phyloP scores from a whole-genome alignment of 1,284 basidiomycete species.

The Wallemia mellicola region DNA sequence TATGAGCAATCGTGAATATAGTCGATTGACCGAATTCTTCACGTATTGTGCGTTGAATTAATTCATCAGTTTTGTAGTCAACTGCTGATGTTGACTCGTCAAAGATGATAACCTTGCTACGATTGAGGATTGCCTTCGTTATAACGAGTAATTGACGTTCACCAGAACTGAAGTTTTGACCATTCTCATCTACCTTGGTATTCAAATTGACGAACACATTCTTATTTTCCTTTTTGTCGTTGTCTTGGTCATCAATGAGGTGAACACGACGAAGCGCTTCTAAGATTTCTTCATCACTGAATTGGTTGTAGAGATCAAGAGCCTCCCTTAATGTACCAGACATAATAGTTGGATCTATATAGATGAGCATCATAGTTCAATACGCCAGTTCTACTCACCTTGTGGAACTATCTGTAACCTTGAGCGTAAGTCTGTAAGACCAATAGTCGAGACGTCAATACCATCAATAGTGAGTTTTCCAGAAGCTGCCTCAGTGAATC shows the following conservation, averaged over 20 bases:
- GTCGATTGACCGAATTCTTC: constrained; percentile 22
- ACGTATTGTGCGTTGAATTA: constrained; percentile 40
- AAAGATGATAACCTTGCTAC: constrained; percentile 45
- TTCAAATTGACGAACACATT: constrained; percentile 16
- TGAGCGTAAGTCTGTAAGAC: constrained; percentile 52
- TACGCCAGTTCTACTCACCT: too few species aligned
- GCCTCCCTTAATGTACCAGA: constrained; percentile 61
- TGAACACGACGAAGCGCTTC: constrained; percentile 66
- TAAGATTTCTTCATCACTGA: constrained; percentile 54
- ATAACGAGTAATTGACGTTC: constrained; percentile 33
- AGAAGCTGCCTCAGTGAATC: constrained; percentile 64
- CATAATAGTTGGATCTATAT: constrained; percentile 67
- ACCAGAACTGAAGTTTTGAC: neutral
- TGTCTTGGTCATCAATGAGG: constrained; percentile 26
- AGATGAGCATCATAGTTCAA: too few species aligned
- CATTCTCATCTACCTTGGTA: neutral
- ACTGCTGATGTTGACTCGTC: constrained; percentile 28
- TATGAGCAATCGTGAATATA: constrained; percentile 26
- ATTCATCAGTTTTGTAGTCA: constrained; percentile 40
- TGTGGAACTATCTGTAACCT: constrained; percentile 27
- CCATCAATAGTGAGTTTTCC: constrained; percentile 61
- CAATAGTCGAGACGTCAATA: constrained; percentile 55
- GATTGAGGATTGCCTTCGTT: constrained; percentile 47
- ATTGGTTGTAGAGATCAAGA: constrained; percentile 70
- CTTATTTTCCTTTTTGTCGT: constrained; percentile 20